Evolutionary conservation across 768 basidiomycete species (phyloP), one percentile per base, ranked within the genome.

Genomic region (Collybiopsis luxurians): DNA sequence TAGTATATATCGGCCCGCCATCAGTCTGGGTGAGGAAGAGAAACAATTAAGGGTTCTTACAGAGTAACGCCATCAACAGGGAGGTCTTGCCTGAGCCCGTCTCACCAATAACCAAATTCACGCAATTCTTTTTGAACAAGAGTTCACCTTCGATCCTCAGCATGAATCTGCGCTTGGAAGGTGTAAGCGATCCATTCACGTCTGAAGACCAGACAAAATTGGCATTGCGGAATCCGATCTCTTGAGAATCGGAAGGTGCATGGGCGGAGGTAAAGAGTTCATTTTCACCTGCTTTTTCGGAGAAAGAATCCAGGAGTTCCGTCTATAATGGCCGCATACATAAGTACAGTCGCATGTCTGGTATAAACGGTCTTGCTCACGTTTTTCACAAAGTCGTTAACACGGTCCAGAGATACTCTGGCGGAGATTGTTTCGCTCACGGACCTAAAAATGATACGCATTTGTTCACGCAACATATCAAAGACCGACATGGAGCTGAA

Each of bases 61-160:
- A 78, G 11, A 85, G 74, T 39, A 86, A 67, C 1, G 86, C 85
- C 83, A 87, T 85, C 21, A 86, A 71, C 31, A 86, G 64, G 0
- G 83, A 84, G 0, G 86, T 86, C 69, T 87, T 88, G 5, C 85
- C 86, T 3, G 77, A 79, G 27, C 78, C 79, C 46, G 84, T 85
- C 9, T 83, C 79, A 0, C 86, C 85, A 38, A 86, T 70, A 10
- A 87, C 77, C 48, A 85, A 70, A 59, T 87, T 87, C 51, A 85
- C 75, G 56, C 70, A 62, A 15, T 79, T 78, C 10, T 67, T 74
- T 60, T 75, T 75, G 75, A 89, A 89, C 4, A 75, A 45, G 1
- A 88, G 58, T 43, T 85, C 79, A n/a, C 73, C 82, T 0, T 79
- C 72, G 44, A 86, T 73, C 10, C 68, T 69, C 9, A 89, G 75